Evolutionary conservation across 495 filamentous ascomycete species (phyloP), one percentile per base, ranked within the genome.

Genomic region (Penicillium canariense): DNA sequence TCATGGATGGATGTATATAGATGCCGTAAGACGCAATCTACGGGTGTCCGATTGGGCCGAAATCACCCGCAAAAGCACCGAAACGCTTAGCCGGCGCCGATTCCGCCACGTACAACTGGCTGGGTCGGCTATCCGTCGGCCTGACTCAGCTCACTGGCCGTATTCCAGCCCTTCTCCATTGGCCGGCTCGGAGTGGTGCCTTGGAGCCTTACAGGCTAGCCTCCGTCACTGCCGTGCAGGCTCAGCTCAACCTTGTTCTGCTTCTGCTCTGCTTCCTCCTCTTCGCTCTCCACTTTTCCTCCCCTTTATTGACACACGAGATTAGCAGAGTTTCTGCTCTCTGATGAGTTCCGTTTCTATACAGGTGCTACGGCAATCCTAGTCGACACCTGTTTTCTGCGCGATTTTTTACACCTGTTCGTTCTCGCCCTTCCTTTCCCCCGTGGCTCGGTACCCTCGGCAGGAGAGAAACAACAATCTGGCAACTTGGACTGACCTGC

Each of bases 351-450:
- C 63, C 60, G 68, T 63, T 62, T 67, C 46, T 59, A 58, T 64
- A 61, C 71, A 76, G 73, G 73, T 76, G 73, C 61, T 73, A 73
- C 71, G 71, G 71, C 73, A 74, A 68, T 65, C 59, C 58, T 72
- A 71, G 73, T 77, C 73, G 68, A 72, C 69, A 75, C 71, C 73
- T 76, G 70, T 58, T 49, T 68, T 63, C 58, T 14, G 25, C 61
- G 50, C 50, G 32, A 61, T 54, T 44, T 45, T 28, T 45, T 50
- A 59, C 56, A 61, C 57, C 58, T 57, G 44, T 61, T 52, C 32
- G 26, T 43, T 22, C 27, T 27, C 25, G 17, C 31, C 48, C 55
- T 62, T 74, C 62, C 69, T 66, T 71, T 70, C 55, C 61, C 66
- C 69, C 63, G 66, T 62, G 52, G 52, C 55, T 61, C 63, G 65